A percentile compares a stretch with the other conserved stretches of the same genome.
These are phyloP conservation scores for Ophiostoma tasmaniense DNA, from an alignment of 2,329 filamentous ascomycete genomes.

Conservation along the genomic window DNA sequence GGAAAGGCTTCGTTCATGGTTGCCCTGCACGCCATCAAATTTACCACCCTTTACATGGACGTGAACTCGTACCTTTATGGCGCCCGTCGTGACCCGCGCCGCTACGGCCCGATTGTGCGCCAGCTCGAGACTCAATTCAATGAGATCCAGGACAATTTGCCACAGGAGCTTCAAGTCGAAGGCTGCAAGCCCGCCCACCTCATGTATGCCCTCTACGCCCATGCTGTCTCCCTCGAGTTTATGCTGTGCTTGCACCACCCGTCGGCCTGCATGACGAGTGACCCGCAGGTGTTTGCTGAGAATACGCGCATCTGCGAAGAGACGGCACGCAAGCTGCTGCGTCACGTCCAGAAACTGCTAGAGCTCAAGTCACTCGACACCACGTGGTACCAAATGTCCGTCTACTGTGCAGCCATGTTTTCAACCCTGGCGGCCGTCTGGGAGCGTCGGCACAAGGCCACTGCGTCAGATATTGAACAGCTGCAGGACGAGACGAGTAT, in stretches of 20 bases:
- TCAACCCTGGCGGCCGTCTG: constrained; percentile 62
- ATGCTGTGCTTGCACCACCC: constrained; percentile 54
- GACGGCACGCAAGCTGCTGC: constrained; percentile 55
- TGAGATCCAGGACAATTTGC: constrained; percentile 56
- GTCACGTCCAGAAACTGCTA: constrained; percentile 49
- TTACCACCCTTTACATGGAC: constrained; percentile 60
- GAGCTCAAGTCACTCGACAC: constrained; percentile 63
- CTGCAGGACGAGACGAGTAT: constrained; percentile 59
- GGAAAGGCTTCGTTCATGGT: constrained; percentile 50
- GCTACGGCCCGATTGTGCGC: constrained; percentile 55
- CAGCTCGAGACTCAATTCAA: constrained; percentile 57
- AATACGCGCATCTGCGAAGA: constrained; percentile 59
- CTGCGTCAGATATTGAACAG: constrained; percentile 47
- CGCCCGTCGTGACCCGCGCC: constrained; percentile 51
- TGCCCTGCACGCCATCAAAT: constrained; percentile 56
- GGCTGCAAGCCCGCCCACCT: constrained; percentile 34
- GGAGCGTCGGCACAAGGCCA: constrained; percentile 55
- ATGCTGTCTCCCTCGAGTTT: constrained; percentile 48
- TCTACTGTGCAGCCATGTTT: constrained; percentile 66
- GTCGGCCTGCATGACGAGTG: constrained; percentile 47
- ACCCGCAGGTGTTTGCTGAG: constrained; percentile 48
- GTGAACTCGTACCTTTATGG: constrained; percentile 72
- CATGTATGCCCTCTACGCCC: constrained; percentile 46
- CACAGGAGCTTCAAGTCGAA: constrained; percentile 48
- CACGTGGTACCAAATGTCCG: constrained; percentile 66